A percentile compares a stretch with the other conserved stretches of the same genome.
These are phyloP conservation scores for Neurospora hispaniola DNA, from an alignment of 495 filamentous ascomycete species.

Conservation along the genomic window DNA sequence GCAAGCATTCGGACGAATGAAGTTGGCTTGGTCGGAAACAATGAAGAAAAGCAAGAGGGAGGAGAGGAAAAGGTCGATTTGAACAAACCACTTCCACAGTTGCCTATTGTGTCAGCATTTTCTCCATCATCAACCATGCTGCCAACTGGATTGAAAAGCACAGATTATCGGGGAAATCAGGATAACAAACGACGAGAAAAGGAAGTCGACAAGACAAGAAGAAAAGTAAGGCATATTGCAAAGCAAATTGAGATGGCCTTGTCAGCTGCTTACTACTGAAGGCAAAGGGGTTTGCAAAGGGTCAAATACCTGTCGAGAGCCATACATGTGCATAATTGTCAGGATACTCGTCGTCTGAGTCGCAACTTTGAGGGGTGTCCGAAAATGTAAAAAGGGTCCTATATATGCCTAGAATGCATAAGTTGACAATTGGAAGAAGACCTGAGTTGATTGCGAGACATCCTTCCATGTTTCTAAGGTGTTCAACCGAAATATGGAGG, in stretches of 20 bases:
- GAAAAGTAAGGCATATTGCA: background rate
- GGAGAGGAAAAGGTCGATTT: background rate
- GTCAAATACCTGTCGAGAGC: background rate
- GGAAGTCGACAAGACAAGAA: background rate
- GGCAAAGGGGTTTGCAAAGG: background rate
- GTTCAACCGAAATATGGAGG: background rate
- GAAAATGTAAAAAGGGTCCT: background rate
- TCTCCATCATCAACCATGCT: background rate
- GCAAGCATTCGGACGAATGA: background rate
- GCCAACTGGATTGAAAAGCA: background rate
- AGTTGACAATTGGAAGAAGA: background rate
- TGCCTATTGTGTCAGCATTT: background rate
- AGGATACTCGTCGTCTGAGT: background rate
- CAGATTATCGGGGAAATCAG: background rate
- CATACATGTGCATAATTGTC: background rate
- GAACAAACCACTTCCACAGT: background rate
- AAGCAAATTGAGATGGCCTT: background rate
- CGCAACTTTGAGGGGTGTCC: too few species aligned
- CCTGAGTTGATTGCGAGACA: background rate
- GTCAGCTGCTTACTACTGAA: background rate
- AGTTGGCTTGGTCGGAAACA: background rate
- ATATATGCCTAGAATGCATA: background rate
- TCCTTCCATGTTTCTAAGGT: background rate
- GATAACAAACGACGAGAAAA: background rate
- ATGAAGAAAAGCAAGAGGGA: background rate